phyloP scores from a whole-genome alignment of 352 stramenopile species.

The Globisporangium middletonii region DNA sequence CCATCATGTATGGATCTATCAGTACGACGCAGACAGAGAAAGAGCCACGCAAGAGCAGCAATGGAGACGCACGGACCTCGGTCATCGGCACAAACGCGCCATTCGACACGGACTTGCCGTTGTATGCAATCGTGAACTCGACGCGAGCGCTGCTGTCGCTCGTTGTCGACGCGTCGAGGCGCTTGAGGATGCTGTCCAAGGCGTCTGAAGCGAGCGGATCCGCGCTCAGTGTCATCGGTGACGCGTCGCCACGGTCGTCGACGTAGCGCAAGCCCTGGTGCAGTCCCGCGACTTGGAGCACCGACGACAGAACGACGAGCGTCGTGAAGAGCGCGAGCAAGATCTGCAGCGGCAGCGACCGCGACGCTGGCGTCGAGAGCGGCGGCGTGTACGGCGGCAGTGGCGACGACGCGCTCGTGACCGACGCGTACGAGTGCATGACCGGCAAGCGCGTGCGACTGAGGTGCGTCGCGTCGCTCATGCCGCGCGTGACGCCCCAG shows the following conservation, averaged over 20 bases:
- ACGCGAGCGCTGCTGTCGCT: not conserved
- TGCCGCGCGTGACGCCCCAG: constrained; percentile 12
- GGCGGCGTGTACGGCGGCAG: constrained; percentile 13
- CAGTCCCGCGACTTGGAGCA: constrained; percentile 24
- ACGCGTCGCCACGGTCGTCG: constrained; percentile 3
- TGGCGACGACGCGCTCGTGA: constrained; percentile 10
- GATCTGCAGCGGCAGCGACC: constrained; percentile 24
- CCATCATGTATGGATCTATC: not conserved
- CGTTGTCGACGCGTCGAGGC: constrained; percentile 2
- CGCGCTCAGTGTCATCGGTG: not conserved
- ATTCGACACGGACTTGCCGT: constrained; percentile 11
- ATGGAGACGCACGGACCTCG: constrained; percentile 18
- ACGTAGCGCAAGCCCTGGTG: constrained; percentile 12
- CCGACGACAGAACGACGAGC: constrained; percentile 15
- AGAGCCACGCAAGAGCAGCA: not conserved
- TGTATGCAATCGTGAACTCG: constrained; percentile 23
- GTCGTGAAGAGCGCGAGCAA: constrained; percentile 29
- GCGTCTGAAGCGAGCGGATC: constrained; percentile 8
- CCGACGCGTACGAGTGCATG: constrained; percentile 15
- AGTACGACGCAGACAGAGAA: not conserved
- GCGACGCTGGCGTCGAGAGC: constrained; percentile 23
- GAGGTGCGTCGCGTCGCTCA: constrained; percentile 10
- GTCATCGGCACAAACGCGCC: constrained; percentile 31
- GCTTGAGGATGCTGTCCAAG: constrained; percentile 10
- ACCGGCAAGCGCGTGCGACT: constrained; percentile 14